These are phyloP conservation scores for Trichoderma hamatum DNA, from an alignment of 2,329 filamentous ascomycete genomes.

Conservation along the genomic window DNA sequence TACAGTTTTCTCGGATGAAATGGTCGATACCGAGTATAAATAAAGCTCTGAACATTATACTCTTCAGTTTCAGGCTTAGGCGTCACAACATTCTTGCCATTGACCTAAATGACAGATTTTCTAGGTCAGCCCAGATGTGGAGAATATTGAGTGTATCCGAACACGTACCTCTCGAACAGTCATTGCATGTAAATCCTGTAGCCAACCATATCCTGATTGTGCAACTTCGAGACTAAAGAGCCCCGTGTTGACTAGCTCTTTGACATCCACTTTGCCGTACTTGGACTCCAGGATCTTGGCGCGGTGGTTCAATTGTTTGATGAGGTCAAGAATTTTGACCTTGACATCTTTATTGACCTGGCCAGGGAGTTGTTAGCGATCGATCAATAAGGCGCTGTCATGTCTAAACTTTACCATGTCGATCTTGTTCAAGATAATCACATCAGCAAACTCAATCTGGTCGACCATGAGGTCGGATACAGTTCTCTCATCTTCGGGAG, in stretches of 20 bases:
- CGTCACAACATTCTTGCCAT: constrained; percentile 56
- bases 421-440: constrained; percentile 71
- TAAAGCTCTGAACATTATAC: constrained; percentile 72
- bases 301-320: constrained; percentile 66
- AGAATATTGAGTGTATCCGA: no score
- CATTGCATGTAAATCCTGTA: constrained; percentile 71
- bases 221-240: constrained; percentile 67
- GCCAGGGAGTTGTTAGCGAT: not conserved
- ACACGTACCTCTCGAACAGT: constrained; percentile 57
- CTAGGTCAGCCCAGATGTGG: not conserved
- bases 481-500: constrained; percentile 70
- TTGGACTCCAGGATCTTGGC: constrained; percentile 66
- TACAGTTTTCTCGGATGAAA: constrained; percentile 54
- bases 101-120: constrained; percentile 39
- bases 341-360: constrained; percentile 47
- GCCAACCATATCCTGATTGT: constrained; percentile 68
- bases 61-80: constrained; percentile 73
- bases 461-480: constrained; percentile 77
- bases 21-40: constrained; percentile 64
- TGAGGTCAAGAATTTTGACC: constrained; percentile 53
- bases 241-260: constrained; percentile 66
- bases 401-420: constrained; percentile 56
- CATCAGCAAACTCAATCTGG: constrained; percentile 77
- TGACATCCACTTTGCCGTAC: constrained; percentile 62
- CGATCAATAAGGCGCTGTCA: not conserved